Percentiles rank a stretch among this genome's conserved stretches.
These are phyloP conservation scores for Pleurotus pulmonarius DNA, from an alignment of 768 basidiomycete genomes.

Conservation along the genomic window DNA sequence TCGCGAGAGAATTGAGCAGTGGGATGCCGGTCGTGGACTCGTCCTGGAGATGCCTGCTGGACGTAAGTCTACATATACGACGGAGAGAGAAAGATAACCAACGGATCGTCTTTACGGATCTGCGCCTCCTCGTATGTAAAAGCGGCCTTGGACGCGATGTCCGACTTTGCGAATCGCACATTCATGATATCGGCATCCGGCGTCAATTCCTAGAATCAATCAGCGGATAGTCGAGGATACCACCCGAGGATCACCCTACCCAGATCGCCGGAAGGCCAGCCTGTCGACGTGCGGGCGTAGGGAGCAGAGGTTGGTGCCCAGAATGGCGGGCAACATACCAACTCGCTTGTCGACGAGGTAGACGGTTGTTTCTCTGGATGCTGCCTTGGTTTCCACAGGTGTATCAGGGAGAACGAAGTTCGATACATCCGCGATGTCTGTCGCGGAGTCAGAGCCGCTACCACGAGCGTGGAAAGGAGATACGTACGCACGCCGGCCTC, in stretches of 20 bases:
- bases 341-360: slow-evolving; percentile 98
- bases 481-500: slow-evolving; percentile 97
- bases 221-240: not conserved
- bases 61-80: not conserved
- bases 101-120: slow-evolving; percentile 89
- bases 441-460: not conserved
- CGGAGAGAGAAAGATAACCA: slow-evolving; percentile 19
- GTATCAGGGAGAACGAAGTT: slow-evolving; percentile 93
- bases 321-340: slow-evolving; percentile 92
- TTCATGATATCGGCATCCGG: slow-evolving; percentile 86
- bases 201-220: slow-evolving; percentile 69
- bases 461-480: not conserved
- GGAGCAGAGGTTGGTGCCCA: slow-evolving; percentile 96
- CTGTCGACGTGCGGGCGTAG: slow-evolving; percentile 90
- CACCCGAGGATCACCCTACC: slow-evolving; percentile 56
- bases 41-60: slow-evolving; percentile 66
- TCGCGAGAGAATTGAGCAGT: slow-evolving; percentile 81
- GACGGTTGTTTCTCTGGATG: slow-evolving; percentile 90
- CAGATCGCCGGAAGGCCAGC: slow-evolving; percentile 92
- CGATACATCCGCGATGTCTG: slow-evolving; percentile 98
- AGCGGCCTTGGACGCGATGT: slow-evolving; percentile 93
- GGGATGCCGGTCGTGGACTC: slow-evolving; percentile 83
- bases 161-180: slow-evolving; percentile 91
- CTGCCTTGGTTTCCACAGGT: slow-evolving; percentile 94
- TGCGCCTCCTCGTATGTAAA: slow-evolving; percentile 98